Conservation (phyloP, 495 filamentous ascomycete species). For the Aspergillus avenaceus region DNA sequence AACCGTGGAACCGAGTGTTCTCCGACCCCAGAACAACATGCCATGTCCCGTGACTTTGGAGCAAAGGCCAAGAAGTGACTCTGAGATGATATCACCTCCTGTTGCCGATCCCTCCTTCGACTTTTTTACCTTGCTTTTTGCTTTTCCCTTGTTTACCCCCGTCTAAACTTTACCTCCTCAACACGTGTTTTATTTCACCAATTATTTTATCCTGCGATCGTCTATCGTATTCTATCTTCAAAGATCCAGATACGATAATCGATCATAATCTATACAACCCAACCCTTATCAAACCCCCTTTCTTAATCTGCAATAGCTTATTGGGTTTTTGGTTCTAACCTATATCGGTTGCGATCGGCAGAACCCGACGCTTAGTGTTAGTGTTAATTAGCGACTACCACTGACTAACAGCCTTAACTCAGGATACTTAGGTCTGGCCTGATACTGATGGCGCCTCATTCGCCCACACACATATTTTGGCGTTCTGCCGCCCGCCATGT, state of each 20-base stretch:
- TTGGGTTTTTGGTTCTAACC: neutral
- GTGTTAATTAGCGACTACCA: neutral
- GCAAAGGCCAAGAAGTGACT: neutral
- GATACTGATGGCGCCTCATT: neutral
- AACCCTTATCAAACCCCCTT: neutral
- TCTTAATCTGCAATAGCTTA: neutral
- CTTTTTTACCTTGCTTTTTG: conserved; percentile 7
- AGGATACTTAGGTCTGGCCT: neutral
- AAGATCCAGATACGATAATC: neutral
- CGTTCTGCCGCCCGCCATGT: conserved; percentile 3
- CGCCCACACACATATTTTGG: neutral
- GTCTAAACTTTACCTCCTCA: too few species aligned
- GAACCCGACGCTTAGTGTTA: too few species aligned
- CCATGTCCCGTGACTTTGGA: neutral
- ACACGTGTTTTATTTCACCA: neutral
- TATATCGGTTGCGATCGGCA: conserved; percentile 2
- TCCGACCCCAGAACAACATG: neutral
- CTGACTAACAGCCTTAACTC: neutral
- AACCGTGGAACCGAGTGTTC: neutral
- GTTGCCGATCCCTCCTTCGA: neutral
- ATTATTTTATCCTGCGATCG: neutral
- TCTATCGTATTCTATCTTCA: too few species aligned
- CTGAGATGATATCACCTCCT: neutral
- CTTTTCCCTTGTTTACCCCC: neutral
- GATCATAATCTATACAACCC: neutral